A percentile compares a stretch with the other conserved stretches of the same genome.
These are phyloP conservation scores for Chlamydomonas sphaeroides DNA, from an alignment of 139 green algal genomes.

Conservation along the genomic window DNA sequence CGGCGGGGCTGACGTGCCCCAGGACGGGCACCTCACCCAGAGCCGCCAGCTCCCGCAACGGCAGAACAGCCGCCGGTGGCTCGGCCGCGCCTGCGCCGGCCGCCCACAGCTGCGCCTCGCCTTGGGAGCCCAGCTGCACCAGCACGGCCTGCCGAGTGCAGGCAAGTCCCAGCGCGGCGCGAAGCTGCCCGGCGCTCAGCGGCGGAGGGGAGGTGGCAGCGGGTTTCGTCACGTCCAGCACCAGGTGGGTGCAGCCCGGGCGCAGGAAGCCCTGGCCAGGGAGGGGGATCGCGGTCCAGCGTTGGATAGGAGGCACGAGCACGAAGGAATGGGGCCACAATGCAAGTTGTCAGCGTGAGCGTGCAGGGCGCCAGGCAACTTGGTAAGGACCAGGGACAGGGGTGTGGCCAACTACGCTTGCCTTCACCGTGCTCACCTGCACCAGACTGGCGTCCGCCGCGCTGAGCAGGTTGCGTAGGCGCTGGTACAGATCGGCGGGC, in stretches of 20 bases:
- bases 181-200: background rate
- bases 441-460: conserved; percentile 28
- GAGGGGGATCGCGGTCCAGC: conserved; percentile 2
- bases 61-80: background rate
- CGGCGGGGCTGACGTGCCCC: background rate
- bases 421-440: background rate
- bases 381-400: no score
- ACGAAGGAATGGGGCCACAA: background rate
- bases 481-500: conserved; percentile 28
- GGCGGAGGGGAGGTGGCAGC: background rate
- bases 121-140: conserved; percentile 10
- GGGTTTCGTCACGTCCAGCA: conserved; percentile 14
- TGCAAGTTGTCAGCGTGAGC: conserved; percentile 34
- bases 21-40: background rate
- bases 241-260: conserved; percentile 41
- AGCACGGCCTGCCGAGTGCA: background rate
- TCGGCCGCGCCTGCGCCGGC: background rate
- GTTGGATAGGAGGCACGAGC: background rate
- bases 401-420: no score
- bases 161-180: background rate
- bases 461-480: conserved; percentile 27
- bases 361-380: background rate
- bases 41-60: background rate
- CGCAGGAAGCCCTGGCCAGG: conserved; percentile 42
- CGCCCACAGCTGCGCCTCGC: conserved; percentile 1